Conservation (phyloP, 2,329 filamentous ascomycete genomes). For the Cytospora paraplurivora region DNA sequence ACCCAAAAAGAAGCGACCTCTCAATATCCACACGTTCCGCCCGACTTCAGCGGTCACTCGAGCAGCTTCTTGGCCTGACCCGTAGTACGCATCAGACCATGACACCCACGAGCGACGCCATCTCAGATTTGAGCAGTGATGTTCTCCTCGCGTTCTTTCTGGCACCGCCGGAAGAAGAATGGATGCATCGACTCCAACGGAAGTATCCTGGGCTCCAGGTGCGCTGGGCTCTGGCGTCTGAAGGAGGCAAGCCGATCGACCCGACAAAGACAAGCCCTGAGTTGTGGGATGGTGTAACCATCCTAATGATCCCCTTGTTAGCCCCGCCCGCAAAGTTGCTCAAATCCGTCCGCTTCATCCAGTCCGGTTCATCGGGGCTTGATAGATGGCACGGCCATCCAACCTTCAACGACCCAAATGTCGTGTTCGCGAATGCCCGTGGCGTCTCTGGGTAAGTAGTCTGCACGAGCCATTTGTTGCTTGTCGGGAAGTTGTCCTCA, state of each 20-base stretch:
- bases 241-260: neutral
- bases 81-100: neutral
- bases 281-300: neutral
- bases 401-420: neutral
- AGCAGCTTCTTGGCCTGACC: neutral
- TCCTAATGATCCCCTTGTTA: neutral
- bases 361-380: neutral
- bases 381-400: neutral
- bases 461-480: neutral
- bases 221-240: neutral
- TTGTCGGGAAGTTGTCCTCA: neutral
- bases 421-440: neutral
- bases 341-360: neutral
- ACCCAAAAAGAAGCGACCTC: no score
- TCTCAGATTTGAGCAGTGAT: neutral
- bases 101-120: neutral
- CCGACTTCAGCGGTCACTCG: no score
- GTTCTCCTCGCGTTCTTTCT: neutral
- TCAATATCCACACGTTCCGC: no score
- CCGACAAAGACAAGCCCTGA: neutral
- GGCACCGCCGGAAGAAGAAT: neutral
- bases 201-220: neutral
- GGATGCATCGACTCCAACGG: neutral
- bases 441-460: neutral
- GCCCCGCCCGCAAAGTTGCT: neutral